Evolutionary conservation across 257 asterid species (phyloP).

Genomic region (Nicotiana benthamiana): DNA sequence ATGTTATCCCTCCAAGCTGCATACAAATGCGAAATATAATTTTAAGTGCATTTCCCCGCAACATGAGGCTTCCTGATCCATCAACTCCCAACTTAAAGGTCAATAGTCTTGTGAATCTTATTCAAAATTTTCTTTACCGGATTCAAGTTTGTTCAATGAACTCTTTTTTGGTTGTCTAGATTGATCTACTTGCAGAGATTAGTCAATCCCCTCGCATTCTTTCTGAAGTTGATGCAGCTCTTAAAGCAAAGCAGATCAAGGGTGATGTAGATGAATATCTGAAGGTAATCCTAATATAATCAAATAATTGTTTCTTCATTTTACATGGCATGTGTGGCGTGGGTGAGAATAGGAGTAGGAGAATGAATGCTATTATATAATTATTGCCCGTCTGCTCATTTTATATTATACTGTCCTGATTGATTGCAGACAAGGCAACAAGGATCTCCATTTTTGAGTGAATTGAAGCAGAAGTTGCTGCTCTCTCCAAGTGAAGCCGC

Average conservation of each 20-base stretch:
- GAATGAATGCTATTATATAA: background rate
- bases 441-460: conserved; percentile 70
- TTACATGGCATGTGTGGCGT: too few species aligned
- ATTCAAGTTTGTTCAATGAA: background rate
- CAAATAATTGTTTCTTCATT: background rate
- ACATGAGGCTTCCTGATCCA: conserved; percentile 97
- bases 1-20: conserved; percentile 97
- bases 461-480: conserved; percentile 77
- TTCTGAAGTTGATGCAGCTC: conserved; percentile 92
- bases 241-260: conserved; percentile 75
- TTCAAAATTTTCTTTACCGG: background rate
- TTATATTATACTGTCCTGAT: background rate
- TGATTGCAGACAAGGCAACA: conserved; percentile 66
- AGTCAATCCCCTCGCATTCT: conserved; percentile 80
- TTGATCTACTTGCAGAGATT: conserved; percentile 88
- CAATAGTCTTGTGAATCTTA: background rate
- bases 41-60: conserved; percentile 97
- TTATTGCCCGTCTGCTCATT: background rate
- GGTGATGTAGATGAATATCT: conserved; percentile 81
- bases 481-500: conserved; percentile 68
- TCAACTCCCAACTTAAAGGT: conserved; percentile 96
- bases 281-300: conserved; percentile 43
- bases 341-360: background rate
- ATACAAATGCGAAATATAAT: conserved; percentile 92
- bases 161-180: conserved; percentile 29